A percentile compares a stretch with the other conserved stretches of the same genome.
Conservation (phyloP, 306 rosid species). For the Castanospermum australe region DNA sequence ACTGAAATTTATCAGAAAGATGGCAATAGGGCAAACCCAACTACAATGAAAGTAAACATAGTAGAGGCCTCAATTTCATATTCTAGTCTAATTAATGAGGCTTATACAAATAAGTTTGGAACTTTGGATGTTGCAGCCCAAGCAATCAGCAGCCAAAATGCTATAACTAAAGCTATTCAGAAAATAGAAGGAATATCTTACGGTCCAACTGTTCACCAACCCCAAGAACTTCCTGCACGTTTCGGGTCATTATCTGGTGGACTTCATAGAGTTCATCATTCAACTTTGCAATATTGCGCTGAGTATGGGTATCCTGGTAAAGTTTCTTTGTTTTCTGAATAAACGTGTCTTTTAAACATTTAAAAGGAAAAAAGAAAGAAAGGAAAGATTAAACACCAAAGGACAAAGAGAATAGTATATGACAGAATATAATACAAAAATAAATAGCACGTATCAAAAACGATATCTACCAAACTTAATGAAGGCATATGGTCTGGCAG, state of each 20-base stretch:
- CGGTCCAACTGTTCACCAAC: constrained; percentile 99
- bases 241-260: constrained; percentile 98
- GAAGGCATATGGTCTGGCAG: constrained; percentile 99
- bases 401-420: not conserved
- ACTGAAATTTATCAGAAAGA: not conserved
- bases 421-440: no score
- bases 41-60: not conserved
- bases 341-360: constrained; percentile 73
- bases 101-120: not conserved
- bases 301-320: constrained; percentile 97
- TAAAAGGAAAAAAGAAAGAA: constrained; percentile 19
- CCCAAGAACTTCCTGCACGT: constrained; percentile 99
- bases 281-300: constrained; percentile 94
- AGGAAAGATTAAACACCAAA: constrained; percentile 29
- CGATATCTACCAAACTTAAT: constrained; percentile 82
- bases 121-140: not conserved
- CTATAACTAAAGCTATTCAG: no score
- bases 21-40: not conserved
- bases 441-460: no score
- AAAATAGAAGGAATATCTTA: constrained; percentile 54
- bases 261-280: constrained; percentile 99
- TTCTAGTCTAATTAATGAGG: not conserved
- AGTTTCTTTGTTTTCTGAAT: constrained; percentile 96
- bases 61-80: not conserved
- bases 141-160: constrained; percentile 24